phyloP scores from a whole-genome alignment of 1,284 basidiomycete species.

The Vanrija humicola region DNA sequence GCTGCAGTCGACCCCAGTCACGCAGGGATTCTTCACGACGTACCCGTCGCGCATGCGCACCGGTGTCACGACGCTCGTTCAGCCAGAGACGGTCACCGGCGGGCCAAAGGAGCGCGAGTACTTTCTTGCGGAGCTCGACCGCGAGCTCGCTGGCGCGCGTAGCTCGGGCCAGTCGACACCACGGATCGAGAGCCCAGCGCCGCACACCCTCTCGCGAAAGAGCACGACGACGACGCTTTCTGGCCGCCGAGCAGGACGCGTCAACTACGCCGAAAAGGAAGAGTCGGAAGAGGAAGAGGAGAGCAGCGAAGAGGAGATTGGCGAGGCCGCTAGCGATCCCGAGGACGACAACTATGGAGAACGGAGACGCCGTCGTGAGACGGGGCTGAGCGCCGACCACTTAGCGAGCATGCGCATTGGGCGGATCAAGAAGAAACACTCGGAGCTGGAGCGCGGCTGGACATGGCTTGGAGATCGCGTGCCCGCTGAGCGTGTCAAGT shows the following conservation, averaged over 20 bases:
- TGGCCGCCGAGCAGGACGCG: constrained; percentile 57
- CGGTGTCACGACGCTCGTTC: constrained; percentile 82
- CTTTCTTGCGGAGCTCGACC: constrained; percentile 39
- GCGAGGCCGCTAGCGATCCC: constrained; percentile 66
- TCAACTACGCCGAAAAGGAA: constrained; percentile 85
- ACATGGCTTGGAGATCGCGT: constrained; percentile 84
- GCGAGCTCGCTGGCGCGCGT: constrained; percentile 20
- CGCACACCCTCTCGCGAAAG: constrained; percentile 32
- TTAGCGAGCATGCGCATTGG: constrained; percentile 9
- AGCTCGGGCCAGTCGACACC: constrained; percentile 29
- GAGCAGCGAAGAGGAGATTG: constrained; percentile 61
- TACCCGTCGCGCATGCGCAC: constrained; percentile 91
- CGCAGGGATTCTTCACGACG: constrained; percentile 74
- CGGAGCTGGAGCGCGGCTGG: constrained; percentile 59
- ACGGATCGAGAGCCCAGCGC: constrained; percentile 33
- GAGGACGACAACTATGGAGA: constrained; percentile 35
- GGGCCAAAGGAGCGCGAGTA: constrained; percentile 49
- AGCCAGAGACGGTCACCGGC: constrained; percentile 62
- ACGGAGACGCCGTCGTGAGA: constrained; percentile 13
- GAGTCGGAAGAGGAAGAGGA: constrained; percentile 79
- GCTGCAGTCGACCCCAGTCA: constrained; percentile 26
- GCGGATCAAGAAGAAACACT: constrained; percentile 51
- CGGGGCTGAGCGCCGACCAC: not conserved
- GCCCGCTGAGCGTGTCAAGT: constrained; percentile 70
- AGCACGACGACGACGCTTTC: constrained; percentile 18